Base-by-base conservation (phyloP, 78 protist species). In the Dictyostelium intermedium region DNA sequence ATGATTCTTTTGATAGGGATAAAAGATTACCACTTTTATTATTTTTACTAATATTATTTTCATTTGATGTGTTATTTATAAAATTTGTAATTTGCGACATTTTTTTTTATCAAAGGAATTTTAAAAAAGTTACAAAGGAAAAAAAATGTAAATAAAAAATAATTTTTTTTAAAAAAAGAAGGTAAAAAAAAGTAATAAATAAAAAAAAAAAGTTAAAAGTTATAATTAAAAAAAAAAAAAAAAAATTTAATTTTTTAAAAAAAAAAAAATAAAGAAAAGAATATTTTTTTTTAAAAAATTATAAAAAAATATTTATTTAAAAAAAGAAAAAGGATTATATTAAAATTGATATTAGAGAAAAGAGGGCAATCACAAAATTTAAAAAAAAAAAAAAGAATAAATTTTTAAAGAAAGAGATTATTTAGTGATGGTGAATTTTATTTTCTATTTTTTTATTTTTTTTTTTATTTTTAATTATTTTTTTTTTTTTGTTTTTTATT, bases 1-100 rank as follows among this genome's bases (percentile, higher is more conserved):
- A 41, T 4, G 82, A 76, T 76, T 76, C 82, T 41, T 76, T 76
- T n/a, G 82, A 76, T 5, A 76, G 23, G n/a, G 82, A 76, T 76
- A 76, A 76, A 37, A 76, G 53, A 76, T 76, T 76, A 25, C 34
- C 34, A 76, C 43, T 76, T 76, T 35, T 34, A 73, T 30, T 25
- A 70, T n/a, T 70, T 9, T 13, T 73, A 35, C 47, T 73, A 32
- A 10, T 34, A 30, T 60, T 25, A 63, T 3, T 25, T 0, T 63
- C 73, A 63, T 63, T 63, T 25, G 32, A n/a, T 6, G 7, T 9
- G 14, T 63, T 63, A 63, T 63, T 63, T n/a, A 25, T 63, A 63
- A 63, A 25, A 63, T 63, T 63, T 25, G 27, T 63, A 63, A 63
- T 63, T 25, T 63, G 73, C 1, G 73, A 63, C 73, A 63, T 63